Evolutionary conservation across 768 basidiomycete species (phyloP), one percentile per base, ranked within the genome.

Genomic region (Artomyces pyxidatus): DNA sequence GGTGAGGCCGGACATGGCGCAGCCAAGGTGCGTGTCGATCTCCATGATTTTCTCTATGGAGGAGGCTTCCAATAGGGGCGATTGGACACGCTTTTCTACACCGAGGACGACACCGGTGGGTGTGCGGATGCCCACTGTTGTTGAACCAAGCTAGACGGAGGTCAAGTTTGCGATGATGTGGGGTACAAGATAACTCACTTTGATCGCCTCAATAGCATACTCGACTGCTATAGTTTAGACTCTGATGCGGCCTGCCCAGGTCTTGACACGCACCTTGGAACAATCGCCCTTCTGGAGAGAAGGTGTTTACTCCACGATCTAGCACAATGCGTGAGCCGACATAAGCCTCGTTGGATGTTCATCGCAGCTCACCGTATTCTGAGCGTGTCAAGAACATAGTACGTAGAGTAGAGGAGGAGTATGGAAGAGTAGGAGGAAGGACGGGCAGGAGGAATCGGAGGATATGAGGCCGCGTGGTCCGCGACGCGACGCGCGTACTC

Each of bases 21-120:
- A 97, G 9, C 93, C 96, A 51, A 99, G 81, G 71, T 99, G 96
- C 11, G 67, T 57, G 71, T 98, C 96, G 61, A 99, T 98, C 72
- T 99, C 96, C 95, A 99, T 97, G 65, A 98, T 98, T 76, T 98
- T 98, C 67, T 99, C 95, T 62, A 99, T 93, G 48, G 93, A 94
- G 54, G 80, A 86, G 35, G 92, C 83, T 71, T 97, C 96, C 60
- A 98, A 81, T 42, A 99, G 78, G 9, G 93, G 89, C 0, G 94
- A 97, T 67, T 96, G 93, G 45, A 96, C 91, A 66, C 96, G 93
- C 72, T 99, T 98, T 74, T 99, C 96, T 57, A 98, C 92, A 47
- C 81, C 96, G 50, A 99, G 85, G 56, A 98, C 76, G 58, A 93
- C 87, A 51, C 96, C 96, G 58, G 88, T 75, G 32, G 83, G 76